These are phyloP conservation scores for Podaxis rugospora DNA, from an alignment of 768 basidiomycete genomes.

Conservation along the genomic window DNA sequence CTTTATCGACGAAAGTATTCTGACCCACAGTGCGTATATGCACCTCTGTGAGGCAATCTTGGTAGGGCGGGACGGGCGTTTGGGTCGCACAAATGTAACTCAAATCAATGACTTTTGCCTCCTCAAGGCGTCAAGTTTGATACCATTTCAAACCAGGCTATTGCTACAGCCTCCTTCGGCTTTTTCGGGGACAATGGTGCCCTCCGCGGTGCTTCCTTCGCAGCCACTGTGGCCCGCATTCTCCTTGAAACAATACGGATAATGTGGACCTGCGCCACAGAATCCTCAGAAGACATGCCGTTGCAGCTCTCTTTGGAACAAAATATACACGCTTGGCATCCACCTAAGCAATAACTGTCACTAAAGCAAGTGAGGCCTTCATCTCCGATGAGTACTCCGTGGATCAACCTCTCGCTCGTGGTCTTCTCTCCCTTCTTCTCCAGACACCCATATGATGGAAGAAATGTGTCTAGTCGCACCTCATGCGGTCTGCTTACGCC, in stretches of 20 bases:
- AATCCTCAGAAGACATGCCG: background rate
- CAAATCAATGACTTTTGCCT: background rate
- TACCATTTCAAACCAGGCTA: background rate
- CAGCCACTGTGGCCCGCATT: background rate
- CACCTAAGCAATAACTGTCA: background rate
- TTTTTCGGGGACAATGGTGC: background rate
- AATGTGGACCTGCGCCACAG: background rate
- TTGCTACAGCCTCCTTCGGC: background rate
- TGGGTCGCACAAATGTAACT: background rate
- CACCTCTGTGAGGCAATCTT: constrained; percentile 21
- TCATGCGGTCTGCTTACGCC: background rate
- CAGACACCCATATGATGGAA: background rate
- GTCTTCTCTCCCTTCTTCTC: background rate
- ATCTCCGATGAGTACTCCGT: background rate
- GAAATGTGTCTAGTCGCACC: background rate
- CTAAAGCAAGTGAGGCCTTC: background rate
- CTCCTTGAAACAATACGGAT: background rate
- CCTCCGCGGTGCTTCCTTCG: background rate
- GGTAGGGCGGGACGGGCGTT: background rate
- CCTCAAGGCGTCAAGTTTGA: background rate
- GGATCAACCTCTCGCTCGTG: constrained; percentile 1
- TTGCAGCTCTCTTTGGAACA: constrained; percentile 1
- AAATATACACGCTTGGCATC: constrained; percentile 6
- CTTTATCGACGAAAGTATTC: constrained; percentile 22
- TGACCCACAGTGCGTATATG: constrained; percentile 23